Evolutionary conservation across 805 yeast genomes (phyloP).

Genomic region (Hermanozyma aechmeae): DNA sequence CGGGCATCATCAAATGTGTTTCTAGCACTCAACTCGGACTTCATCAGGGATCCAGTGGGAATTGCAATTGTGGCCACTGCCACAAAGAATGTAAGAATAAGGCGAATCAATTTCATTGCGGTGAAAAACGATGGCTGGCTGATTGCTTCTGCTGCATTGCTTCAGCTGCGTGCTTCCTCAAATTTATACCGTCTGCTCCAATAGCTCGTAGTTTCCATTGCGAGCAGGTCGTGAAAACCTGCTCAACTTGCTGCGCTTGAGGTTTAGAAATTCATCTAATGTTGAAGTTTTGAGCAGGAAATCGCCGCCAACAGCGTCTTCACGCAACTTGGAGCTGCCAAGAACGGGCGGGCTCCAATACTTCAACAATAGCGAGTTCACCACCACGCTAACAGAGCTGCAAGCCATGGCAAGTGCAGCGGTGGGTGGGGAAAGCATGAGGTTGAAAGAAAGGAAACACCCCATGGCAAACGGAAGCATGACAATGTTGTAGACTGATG

Average conservation of each 20-base stretch:
- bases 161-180: no score
- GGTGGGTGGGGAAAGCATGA: constrained; percentile 74
- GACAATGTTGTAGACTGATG: constrained; percentile 68
- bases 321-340: constrained; percentile 1
- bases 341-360: constrained; percentile 41
- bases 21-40: no score
- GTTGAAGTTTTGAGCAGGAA: constrained; percentile 7
- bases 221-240: no score
- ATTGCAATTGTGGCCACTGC: no score
- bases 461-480: constrained; percentile 97
- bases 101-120: no score
- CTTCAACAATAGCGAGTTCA: constrained; percentile 66
- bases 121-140: no score
- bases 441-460: constrained; percentile 64
- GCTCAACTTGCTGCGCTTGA: neutral
- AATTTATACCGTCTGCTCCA: no score
- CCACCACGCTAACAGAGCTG: constrained; percentile 82
- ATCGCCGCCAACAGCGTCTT: constrained; percentile 5
- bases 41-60: no score
- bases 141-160: no score
- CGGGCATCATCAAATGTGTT: no score
- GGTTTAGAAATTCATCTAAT: constrained; percentile 6
- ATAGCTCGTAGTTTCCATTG: no score
- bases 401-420: constrained; percentile 93
- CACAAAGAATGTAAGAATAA: no score